Conservation (phyloP, 305 asterid genomes). For the Plantago lanceolata region DNA sequence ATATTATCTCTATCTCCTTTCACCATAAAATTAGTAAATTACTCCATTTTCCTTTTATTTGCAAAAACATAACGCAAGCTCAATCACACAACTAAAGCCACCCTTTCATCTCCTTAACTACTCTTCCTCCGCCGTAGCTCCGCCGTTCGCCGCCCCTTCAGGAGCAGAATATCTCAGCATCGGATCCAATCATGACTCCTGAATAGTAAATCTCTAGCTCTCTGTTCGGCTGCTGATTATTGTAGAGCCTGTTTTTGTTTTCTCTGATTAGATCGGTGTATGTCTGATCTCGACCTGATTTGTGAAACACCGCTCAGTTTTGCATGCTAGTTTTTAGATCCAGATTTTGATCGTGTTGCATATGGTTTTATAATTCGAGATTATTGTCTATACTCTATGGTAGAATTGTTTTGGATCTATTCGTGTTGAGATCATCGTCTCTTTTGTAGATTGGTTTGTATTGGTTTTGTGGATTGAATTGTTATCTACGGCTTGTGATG, state of each 20-base stretch:
- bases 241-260: not conserved
- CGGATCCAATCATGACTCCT: constrained; percentile 54
- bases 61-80: no score
- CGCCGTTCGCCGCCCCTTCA: not conserved
- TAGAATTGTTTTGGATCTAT: no score
- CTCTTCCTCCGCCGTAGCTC: not conserved
- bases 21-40: no score
- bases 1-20: no score
- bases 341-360: no score
- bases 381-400: no score
- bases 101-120: not conserved
- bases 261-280: constrained; percentile 28
- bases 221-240: not conserved
- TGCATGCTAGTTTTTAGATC: not conserved
- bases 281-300: not conserved
- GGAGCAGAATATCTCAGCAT: not conserved
- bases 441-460: not conserved
- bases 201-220: constrained; percentile 53
- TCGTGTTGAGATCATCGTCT: no score
- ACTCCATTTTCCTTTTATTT: no score
- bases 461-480: not conserved
- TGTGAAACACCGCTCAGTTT: not conserved
- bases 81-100: not conserved
- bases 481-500: not conserved
- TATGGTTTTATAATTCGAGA: no score